phyloP scores from a whole-genome alignment of 2,329 filamentous ascomycete genomes.

The Boeremia lycopersici region DNA sequence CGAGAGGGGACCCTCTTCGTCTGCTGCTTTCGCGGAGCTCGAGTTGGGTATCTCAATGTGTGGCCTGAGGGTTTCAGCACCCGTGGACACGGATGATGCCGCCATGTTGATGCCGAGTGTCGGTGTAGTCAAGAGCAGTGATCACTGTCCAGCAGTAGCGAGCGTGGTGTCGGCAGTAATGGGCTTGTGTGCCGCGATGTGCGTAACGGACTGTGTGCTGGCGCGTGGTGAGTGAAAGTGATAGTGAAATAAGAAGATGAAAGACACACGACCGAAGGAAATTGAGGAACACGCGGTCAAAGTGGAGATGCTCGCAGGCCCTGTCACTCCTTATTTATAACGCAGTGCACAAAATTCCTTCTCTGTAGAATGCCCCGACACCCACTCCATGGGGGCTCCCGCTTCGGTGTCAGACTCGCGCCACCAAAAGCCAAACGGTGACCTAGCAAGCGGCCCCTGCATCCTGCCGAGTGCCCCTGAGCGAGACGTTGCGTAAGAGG shows the following conservation, averaged over 20 bases:
- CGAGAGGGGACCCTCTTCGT: slow-evolving; percentile 33
- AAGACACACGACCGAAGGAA: slow-evolving; percentile 3
- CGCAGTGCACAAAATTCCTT: slow-evolving; percentile 24
- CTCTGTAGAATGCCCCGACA: slow-evolving; percentile 18
- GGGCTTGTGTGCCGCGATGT: slow-evolving; percentile 4
- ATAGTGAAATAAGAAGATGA: slow-evolving; percentile 10
- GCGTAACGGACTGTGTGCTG: not conserved
- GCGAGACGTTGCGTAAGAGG: slow-evolving; percentile 16
- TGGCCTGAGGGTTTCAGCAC: slow-evolving; percentile 39
- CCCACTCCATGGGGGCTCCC: slow-evolving; percentile 20
- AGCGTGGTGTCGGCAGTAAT: not conserved
- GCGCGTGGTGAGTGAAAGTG: slow-evolving; percentile 7
- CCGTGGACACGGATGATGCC: slow-evolving; percentile 36
- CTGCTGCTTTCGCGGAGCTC: slow-evolving; percentile 8
- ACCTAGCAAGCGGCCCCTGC: slow-evolving; percentile 18
- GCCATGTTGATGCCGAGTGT: slow-evolving; percentile 21
- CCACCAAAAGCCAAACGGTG: slow-evolving; percentile 16
- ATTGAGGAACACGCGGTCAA: slow-evolving; percentile 16
- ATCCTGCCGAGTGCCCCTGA: slow-evolving; percentile 31
- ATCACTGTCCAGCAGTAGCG: slow-evolving; percentile 42
- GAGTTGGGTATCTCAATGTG: slow-evolving; percentile 39
- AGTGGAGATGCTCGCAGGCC: slow-evolving; percentile 9
- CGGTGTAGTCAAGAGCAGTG: slow-evolving; percentile 1
- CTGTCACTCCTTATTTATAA: slow-evolving; percentile 19
- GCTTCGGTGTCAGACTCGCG: slow-evolving; percentile 19